Conservation (phyloP, 345 rosid genomes). For the Odontarrhena argentea region DNA sequence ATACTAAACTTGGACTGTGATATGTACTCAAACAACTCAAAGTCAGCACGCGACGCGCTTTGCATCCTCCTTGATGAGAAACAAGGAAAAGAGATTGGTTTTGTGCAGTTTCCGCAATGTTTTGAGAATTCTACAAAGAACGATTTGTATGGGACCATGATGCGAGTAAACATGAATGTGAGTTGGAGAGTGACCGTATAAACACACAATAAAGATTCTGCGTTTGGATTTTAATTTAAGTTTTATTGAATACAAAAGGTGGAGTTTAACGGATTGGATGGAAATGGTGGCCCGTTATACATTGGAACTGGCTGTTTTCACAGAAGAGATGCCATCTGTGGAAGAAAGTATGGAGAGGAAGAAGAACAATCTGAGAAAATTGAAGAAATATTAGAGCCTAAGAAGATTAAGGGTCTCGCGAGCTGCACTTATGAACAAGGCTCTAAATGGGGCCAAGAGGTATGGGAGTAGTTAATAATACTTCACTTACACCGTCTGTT, state of each 20-base stretch:
- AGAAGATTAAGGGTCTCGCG: slow-evolving; percentile 53
- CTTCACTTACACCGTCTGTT: neutral
- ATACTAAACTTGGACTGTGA: slow-evolving; percentile 79
- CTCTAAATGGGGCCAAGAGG: slow-evolving; percentile 83
- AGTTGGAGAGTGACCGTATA: neutral
- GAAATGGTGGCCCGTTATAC: slow-evolving; percentile 67
- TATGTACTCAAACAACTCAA: slow-evolving; percentile 72
- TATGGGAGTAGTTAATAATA: slow-evolving; percentile 15
- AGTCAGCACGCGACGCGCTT: slow-evolving; percentile 61
- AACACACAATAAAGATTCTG: neutral
- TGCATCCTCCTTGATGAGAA: slow-evolving; percentile 84
- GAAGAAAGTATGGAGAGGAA: slow-evolving; percentile 45
- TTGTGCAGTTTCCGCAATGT: slow-evolving; percentile 66
- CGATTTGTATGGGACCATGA: slow-evolving; percentile 49
- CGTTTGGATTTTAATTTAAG: neutral
- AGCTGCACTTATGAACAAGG: slow-evolving; percentile 56
- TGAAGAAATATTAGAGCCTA: slow-evolving; percentile 35
- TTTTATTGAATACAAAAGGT: slow-evolving; percentile 41
- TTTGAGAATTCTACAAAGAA: slow-evolving; percentile 58
- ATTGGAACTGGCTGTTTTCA: slow-evolving; percentile 84
- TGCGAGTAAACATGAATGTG: slow-evolving; percentile 23
- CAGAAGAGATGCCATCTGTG: slow-evolving; percentile 69
- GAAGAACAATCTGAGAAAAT: slow-evolving; percentile 19
- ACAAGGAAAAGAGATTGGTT: slow-evolving; percentile 61
- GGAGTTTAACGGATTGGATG: slow-evolving; percentile 67